Base-by-base conservation (phyloP, 129 eudicot genomes). In the Saussurea involucrata region DNA sequence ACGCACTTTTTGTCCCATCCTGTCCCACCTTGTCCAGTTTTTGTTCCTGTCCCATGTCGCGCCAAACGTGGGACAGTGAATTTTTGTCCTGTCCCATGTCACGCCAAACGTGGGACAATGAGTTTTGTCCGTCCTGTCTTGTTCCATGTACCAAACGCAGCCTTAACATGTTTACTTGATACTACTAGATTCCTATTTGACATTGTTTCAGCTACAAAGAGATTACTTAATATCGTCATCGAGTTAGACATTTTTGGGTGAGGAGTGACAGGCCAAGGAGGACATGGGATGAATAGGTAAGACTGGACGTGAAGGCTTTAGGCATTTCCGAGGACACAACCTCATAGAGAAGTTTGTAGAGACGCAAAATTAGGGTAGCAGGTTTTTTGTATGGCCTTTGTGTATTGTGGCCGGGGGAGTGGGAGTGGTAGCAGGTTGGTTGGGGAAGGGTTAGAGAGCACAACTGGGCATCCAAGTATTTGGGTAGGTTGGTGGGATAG, bases 191-290 rank as follows among this genome's bases (percentile, higher is more conserved):
- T 67, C 20, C 5, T 31, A 46, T 49, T 6, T 69, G 40, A 7
- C 40, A 58, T 78, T 68, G 68, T 57, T 68, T 69, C 15, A 33
- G 33, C 58, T 68, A 53, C 21, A 33, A 60, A 69, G 12, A 10
- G 63, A 36, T 78, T 27, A 18, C 8, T 34, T 60, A 13, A 55
- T 13, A 20, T 57, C 12, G 11, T 57, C 64, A 6, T 57, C 11
- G 64, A 57, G 64, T 18, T 57, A 18, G 64, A 18, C 11, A 57
- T 55, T 11, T 72, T 24, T 21, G 44, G 66, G 21, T 46, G 58
- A 46, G 44, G 44, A 37, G 44, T 37, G 44, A 12, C 13, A 8
- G 44, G 44, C 44, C 44, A 37, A 37, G 44, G 44, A 37, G 58
- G 58, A 46, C 58, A 46, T 46, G 20, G 58, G 58, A 46, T 15